These are phyloP conservation scores for Dalbergia cochinchinensis DNA, from an alignment of 306 rosid genomes.

Conservation along the genomic window DNA sequence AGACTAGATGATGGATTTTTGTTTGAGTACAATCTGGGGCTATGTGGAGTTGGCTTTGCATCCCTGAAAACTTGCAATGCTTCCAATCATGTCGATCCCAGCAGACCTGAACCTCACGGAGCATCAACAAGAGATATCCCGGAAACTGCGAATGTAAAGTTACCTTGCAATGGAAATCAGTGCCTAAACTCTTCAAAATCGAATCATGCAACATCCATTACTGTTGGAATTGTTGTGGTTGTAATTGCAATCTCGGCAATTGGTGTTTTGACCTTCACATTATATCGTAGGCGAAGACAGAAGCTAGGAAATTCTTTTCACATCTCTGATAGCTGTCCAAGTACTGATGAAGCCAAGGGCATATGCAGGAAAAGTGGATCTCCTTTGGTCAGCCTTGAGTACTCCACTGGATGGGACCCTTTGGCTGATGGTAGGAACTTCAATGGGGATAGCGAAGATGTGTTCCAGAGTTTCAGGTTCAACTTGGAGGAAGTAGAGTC, in stretches of 20 bases:
- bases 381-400: slow-evolving; percentile 88
- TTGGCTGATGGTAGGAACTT: slow-evolving; percentile 59
- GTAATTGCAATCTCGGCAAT: slow-evolving; percentile 66
- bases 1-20: slow-evolving; percentile 73
- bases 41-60: slow-evolving; percentile 81
- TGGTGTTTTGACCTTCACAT: slow-evolving; percentile 61
- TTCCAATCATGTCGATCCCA: slow-evolving; percentile 49
- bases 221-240: slow-evolving; percentile 58
- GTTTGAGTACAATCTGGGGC: slow-evolving; percentile 69
- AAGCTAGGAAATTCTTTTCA: slow-evolving; percentile 65
- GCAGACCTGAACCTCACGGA: slow-evolving; percentile 69
- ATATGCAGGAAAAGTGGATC: slow-evolving; percentile 70
- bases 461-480: slow-evolving; percentile 73
- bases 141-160: slow-evolving; percentile 78
- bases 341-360: slow-evolving; percentile 58
- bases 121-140: slow-evolving; percentile 68
- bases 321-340: slow-evolving; percentile 50
- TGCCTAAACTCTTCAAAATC: slow-evolving; percentile 67
- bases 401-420: slow-evolving; percentile 84
- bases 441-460: slow-evolving; percentile 55
- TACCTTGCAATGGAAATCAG: slow-evolving; percentile 70
- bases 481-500: slow-evolving; percentile 91
- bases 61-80: slow-evolving; percentile 67
- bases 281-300: slow-evolving; percentile 72
- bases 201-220: slow-evolving; percentile 57